These are phyloP conservation scores for Geotrichum citri-aurantii DNA, from an alignment of 1,139 yeast species.

Conservation along the genomic window DNA sequence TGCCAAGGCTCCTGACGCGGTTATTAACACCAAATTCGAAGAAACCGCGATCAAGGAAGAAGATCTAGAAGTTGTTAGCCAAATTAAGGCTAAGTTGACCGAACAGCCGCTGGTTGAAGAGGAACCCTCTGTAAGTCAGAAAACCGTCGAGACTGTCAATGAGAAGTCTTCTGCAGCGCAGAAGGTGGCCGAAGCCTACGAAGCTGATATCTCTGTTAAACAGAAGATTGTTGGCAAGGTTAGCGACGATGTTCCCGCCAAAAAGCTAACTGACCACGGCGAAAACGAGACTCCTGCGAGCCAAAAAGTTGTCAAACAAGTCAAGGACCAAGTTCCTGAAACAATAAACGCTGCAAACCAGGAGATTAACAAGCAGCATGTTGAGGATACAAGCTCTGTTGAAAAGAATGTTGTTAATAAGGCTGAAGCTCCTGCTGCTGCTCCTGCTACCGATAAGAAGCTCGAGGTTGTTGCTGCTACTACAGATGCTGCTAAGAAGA, in stretches of 20 bases:
- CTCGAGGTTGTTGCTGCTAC: background rate
- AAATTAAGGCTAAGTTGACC: background rate
- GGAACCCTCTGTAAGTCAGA: background rate
- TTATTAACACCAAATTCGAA: slow-evolving; percentile 3
- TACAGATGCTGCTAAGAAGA: background rate
- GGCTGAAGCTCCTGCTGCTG: background rate
- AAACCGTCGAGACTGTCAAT: too few species aligned
- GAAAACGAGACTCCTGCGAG: background rate
- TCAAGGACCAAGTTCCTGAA: background rate
- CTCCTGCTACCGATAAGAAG: background rate
- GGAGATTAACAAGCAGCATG: too few species aligned
- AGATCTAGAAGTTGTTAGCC: slow-evolving; percentile 4
- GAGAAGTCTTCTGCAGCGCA: too few species aligned
- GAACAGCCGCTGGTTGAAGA: slow-evolving; percentile 3
- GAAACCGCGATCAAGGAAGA: slow-evolving; percentile 9
- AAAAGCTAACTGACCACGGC: too few species aligned
- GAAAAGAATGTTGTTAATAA: background rate
- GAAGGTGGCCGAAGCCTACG: too few species aligned
- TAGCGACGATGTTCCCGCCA: too few species aligned
- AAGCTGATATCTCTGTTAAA: too few species aligned
- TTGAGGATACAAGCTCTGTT: too few species aligned
- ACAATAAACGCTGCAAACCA: background rate
- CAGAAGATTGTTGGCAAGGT: background rate
- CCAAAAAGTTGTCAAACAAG: background rate
- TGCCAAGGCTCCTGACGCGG: slow-evolving; percentile 13